phyloP scores from a whole-genome alignment of 2,329 filamentous ascomycete species.

The Ophiostoma sp. region DNA sequence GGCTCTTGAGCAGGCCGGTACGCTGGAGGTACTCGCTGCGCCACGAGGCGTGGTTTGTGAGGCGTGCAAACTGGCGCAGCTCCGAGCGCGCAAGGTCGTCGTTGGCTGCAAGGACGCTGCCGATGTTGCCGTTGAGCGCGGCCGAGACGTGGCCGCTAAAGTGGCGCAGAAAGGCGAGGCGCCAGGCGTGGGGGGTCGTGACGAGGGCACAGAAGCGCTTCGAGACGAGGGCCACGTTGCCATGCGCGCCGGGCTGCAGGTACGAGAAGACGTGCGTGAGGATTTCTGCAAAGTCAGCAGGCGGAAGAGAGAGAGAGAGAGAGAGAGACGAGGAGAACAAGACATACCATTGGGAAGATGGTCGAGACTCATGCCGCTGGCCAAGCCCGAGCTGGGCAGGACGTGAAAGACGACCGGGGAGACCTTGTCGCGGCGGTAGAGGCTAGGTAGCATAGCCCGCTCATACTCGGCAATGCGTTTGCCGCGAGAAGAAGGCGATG shows the following conservation, averaged over 20 bases:
- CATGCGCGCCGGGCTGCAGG: conserved; percentile 77
- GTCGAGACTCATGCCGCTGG: conserved; percentile 41
- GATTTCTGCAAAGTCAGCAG: conserved; percentile 59
- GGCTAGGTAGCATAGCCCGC: conserved; percentile 47
- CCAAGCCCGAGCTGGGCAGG: background rate
- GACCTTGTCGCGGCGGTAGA: conserved; percentile 32
- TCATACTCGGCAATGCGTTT: conserved; percentile 58
- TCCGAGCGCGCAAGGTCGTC: conserved; percentile 60
- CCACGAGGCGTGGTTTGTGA: conserved; percentile 86
- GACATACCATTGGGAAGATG: conserved; percentile 76
- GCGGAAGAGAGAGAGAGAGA: conserved; percentile 21
- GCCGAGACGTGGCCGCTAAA: conserved; percentile 66
- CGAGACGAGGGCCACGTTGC: conserved; percentile 77
- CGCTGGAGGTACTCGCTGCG: conserved; percentile 90
- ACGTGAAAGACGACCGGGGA: background rate
- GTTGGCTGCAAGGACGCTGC: background rate
- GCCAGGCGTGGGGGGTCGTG: conserved; percentile 89
- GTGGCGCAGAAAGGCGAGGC: conserved; percentile 83
- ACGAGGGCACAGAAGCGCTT: conserved; percentile 81
- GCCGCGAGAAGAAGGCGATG: conserved; percentile 34
- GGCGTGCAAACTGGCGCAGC: conserved; percentile 71
- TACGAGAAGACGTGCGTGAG: conserved; percentile 88
- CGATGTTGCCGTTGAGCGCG: background rate
- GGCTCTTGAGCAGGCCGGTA: conserved; percentile 74
- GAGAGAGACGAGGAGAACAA: background rate